Percentiles rank a stretch among this genome's conserved stretches.
phyloP scores from a whole-genome alignment of 306 rosid species.

The Nissolia schottii region DNA sequence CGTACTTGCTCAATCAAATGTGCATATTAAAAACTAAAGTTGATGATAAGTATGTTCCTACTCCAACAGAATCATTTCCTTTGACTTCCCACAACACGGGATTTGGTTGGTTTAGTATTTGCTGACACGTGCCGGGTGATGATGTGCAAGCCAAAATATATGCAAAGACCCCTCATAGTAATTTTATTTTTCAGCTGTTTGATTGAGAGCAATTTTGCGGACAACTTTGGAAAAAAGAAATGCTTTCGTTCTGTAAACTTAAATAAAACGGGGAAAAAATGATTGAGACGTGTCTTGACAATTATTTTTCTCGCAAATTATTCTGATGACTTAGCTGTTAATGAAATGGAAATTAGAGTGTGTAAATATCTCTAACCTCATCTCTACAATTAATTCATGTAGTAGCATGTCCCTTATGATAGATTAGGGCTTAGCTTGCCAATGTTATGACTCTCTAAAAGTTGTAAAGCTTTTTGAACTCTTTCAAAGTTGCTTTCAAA shows the following conservation, averaged over 20 bases:
- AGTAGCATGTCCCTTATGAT: background rate
- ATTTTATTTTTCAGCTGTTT: background rate
- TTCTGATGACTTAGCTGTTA: too few relatives aligned
- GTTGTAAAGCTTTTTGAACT: too few relatives aligned
- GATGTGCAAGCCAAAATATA: background rate
- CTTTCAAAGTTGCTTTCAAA: too few relatives aligned
- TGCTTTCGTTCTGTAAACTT: background rate
- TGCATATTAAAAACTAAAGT: background rate
- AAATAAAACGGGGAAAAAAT: too few relatives aligned
- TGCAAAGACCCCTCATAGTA: background rate
- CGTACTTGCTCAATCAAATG: conserved; percentile 27
- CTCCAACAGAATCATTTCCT: conserved; percentile 24
- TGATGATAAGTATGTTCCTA: background rate
- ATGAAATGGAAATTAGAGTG: background rate
- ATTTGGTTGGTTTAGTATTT: background rate
- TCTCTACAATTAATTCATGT: background rate
- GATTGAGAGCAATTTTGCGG: background rate
- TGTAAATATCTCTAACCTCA: background rate
- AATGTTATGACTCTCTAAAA: too few relatives aligned
- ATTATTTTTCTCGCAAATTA: too few relatives aligned
- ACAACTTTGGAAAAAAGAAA: background rate
- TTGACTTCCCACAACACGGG: background rate
- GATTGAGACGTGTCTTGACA: too few relatives aligned
- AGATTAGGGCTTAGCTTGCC: too few relatives aligned
- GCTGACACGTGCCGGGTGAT: background rate